Evolutionary conservation across 148 eudicot genomes (phyloP).

Genomic region (Silene uniflora): DNA sequence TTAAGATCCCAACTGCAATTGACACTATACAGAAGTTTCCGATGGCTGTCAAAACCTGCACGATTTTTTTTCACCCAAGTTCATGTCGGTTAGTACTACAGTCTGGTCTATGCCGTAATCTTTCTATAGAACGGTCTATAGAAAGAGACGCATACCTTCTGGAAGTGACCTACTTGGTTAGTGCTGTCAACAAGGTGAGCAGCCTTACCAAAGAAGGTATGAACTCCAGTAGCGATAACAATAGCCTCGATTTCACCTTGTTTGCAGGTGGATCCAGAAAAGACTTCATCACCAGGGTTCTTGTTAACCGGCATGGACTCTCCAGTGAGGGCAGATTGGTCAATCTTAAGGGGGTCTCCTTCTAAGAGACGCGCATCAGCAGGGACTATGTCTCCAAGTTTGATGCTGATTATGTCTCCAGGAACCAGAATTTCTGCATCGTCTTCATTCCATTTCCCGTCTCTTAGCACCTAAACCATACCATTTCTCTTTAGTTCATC

Average conservation of each 20-base stretch:
- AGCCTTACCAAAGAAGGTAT: slow-evolving; percentile 85
- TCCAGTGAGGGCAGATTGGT: slow-evolving; percentile 84
- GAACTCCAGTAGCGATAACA: slow-evolving; percentile 81
- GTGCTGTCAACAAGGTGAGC: slow-evolving; percentile 90
- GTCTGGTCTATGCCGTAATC: not conserved
- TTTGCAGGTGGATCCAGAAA: slow-evolving; percentile 81
- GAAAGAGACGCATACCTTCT: slow-evolving; percentile 38
- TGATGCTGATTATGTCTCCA: slow-evolving; percentile 71
- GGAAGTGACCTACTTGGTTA: slow-evolving; percentile 73
- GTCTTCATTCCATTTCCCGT: slow-evolving; percentile 58
- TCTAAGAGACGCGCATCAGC: slow-evolving; percentile 82
- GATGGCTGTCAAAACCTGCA: slow-evolving; percentile 68
- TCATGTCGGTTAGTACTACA: not conserved
- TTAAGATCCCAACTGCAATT: slow-evolving; percentile 54
- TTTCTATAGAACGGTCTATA: not conserved
- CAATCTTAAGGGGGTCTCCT: slow-evolving; percentile 74
- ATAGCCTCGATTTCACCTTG: slow-evolving; percentile 84
- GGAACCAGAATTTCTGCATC: slow-evolving; percentile 72
- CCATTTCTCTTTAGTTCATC: not conserved
- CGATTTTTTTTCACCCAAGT: not conserved
- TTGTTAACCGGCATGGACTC: slow-evolving; percentile 78
- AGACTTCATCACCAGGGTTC: slow-evolving; percentile 59
- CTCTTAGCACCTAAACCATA: slow-evolving; percentile 44
- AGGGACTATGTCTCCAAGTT: slow-evolving; percentile 73
- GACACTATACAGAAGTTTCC: slow-evolving; percentile 82